A percentile compares a stretch with the other conserved stretches of the same genome.
Evolutionary conservation across 441 rosid genomes (phyloP).

Genomic region (Adansonia grandidieri): DNA sequence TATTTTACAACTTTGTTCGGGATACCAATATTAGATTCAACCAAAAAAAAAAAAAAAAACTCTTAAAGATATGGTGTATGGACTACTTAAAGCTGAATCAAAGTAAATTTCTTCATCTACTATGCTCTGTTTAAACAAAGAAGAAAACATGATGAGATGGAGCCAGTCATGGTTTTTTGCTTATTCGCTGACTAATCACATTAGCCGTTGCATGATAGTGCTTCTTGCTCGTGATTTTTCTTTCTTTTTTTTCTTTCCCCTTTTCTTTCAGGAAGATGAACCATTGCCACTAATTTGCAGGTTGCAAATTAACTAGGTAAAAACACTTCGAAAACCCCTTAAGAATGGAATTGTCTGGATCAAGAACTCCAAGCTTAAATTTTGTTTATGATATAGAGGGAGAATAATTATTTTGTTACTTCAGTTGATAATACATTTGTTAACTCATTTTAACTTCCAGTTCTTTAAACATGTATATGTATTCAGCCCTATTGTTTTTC

Average conservation of each 20-base stretch:
- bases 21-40: not conserved
- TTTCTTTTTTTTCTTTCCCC: not conserved
- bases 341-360: not conserved
- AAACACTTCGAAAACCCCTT: not conserved
- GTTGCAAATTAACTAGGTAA: slow-evolving; percentile 1
- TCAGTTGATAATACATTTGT: slow-evolving; percentile 9
- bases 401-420: not conserved
- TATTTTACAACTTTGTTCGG: not conserved
- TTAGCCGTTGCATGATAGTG: not conserved
- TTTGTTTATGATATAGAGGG: not conserved
- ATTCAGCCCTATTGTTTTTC: not conserved
- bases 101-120: not conserved
- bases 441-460: not conserved
- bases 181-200: not conserved
- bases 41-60: not conserved
- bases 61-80: not conserved
- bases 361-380: not conserved
- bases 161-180: not conserved
- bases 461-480: slow-evolving; percentile 1
- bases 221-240: not conserved
- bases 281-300: slow-evolving; percentile 6
- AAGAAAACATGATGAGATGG: not conserved
- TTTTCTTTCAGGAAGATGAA: not conserved
- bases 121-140: not conserved
- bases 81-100: not conserved